These are phyloP conservation scores for Venturia nashicola DNA, from an alignment of 2,329 filamentous ascomycete species.

Conservation along the genomic window DNA sequence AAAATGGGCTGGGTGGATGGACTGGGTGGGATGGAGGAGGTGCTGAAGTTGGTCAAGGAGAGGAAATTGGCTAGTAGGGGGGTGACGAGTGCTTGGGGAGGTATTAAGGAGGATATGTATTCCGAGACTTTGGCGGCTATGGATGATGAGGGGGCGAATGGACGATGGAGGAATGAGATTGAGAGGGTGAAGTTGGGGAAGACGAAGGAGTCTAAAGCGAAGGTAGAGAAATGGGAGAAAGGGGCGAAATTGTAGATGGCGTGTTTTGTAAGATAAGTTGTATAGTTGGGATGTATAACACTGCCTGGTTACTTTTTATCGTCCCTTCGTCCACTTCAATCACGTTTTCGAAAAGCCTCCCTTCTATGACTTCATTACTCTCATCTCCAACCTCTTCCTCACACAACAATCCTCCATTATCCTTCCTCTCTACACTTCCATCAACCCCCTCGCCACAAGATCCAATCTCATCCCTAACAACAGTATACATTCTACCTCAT, in stretches of 20 bases:
- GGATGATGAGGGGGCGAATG: constrained; percentile 37
- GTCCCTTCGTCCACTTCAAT: too few species aligned
- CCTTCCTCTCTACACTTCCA: too few species aligned
- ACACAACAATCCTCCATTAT: too few species aligned
- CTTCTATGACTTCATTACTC: too few species aligned
- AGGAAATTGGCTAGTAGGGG: constrained; percentile 49
- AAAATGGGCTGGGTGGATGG: constrained; percentile 57
- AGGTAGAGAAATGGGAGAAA: constrained; percentile 38
- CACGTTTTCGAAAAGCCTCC: too few species aligned
- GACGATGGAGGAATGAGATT: constrained; percentile 26
- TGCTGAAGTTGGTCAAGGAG: constrained; percentile 46
- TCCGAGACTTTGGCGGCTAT: constrained; percentile 40
- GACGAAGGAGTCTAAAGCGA: constrained; percentile 17
- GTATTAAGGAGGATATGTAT: constrained; percentile 67
- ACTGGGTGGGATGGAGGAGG: constrained; percentile 52
- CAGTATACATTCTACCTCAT: too few species aligned
- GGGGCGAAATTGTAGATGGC: constrained; percentile 25
- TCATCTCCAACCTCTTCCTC: too few species aligned
- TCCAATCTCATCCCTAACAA: too few species aligned
- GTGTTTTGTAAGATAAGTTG: neutral
- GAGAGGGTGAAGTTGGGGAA: constrained; percentile 26
- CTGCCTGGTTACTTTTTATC: too few species aligned
- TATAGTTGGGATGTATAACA: too few species aligned
- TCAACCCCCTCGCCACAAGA: too few species aligned
- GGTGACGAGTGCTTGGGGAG: constrained; percentile 54